Evolutionary conservation across 2,329 filamentous ascomycete species (phyloP), one percentile per base, ranked within the genome.

Genomic region (Scytalidium lignicola): DNA sequence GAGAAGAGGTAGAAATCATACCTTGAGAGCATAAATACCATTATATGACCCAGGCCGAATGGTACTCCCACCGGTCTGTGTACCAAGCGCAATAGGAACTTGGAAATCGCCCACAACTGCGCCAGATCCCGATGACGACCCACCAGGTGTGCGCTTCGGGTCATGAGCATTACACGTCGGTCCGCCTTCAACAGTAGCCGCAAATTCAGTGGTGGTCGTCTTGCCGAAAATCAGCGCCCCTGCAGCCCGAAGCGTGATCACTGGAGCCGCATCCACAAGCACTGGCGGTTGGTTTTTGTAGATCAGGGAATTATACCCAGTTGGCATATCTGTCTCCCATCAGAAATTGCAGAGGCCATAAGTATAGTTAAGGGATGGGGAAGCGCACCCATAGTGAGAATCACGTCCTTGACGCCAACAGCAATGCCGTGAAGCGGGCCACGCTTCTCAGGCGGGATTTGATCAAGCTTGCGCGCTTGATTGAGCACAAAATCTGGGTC

Each of bases 81-180:
- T 85, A 0, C 82, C 84, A 0, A 88, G 66, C 0, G 68, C 75
- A 10, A 87, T 58, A 0, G 82, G 79, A 0, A 74, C 53, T 53
- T 87, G 83, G 46, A 77, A 76, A 54, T 87, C 84, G 6, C 70
- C 83, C 0, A 88, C 82, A 0, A 80, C 82, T 0, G 83, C 82
- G 0, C 73, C 84, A 0, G 83, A 86, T 0, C 85, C 84, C 0
- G 82, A 80, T 0, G 82, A 86, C 0, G 83, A 86, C 41, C 84
- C 84, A 1, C 84, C 84, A 0, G 84, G 83, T 0, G 83, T 86
- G 3, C 74, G 70, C 0, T 50, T 51, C 0, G 66, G 51, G 51
- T 75, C 67, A 52, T 79, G 76, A 0, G 83, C 80, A 59, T 88
- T 88, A 2, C 60, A 1, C 80, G 82, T 45, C n/a, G 70, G 70